Evolutionary conservation across 2,329 filamentous ascomycete genomes (phyloP), one percentile per base, ranked within the genome.

Genomic region (Diaporthe citriasiana): DNA sequence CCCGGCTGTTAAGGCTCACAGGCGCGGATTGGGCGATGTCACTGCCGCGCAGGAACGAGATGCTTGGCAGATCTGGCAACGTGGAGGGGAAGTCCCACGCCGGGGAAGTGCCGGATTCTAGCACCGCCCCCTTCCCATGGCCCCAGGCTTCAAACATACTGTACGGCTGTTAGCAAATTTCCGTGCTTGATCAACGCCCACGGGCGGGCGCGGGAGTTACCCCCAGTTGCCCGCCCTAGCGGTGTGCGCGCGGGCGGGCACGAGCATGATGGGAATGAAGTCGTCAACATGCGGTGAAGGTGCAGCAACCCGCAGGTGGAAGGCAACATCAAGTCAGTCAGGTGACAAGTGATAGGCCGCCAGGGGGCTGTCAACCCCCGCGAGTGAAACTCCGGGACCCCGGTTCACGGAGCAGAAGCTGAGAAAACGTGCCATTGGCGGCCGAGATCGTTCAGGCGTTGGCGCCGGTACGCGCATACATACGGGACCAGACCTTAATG

Each of bases 11-110:
- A 66, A 22, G 8, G 5, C 47, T 30, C 15, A 30, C n/a, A 51
- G n/a, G 63, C 13, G 8, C 47, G 47, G 40, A 53, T 68, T 53
- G 63, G 63, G 63, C 63, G 47, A 68, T 68, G 63, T 68, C 47
- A 68, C 63, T 68, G 45, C 63, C 47, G 47, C 63, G 45, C 63
- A 68, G 63, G 63, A 68, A 68, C 63, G 63, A 40, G 63, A 53
- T 27, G 63, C 63, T 68, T 68, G 63, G 63, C 63, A 68, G 63
- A 68, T 68, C 63, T 53, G 63, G 19, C 22, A 40, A 13, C 33
- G 63, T 53, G 33, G 63, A 68, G 63, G 63, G 63, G 47, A 19
- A 27, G 4, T n/a, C 42, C 63, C 30, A 53, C 15, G 47, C 63
- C 63, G 63, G 47, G 63, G 33, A 68, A 68, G 22, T 53, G n/a